These are phyloP conservation scores for Verticillium isaacii DNA, from an alignment of 2,329 filamentous ascomycete species.

Conservation along the genomic window DNA sequence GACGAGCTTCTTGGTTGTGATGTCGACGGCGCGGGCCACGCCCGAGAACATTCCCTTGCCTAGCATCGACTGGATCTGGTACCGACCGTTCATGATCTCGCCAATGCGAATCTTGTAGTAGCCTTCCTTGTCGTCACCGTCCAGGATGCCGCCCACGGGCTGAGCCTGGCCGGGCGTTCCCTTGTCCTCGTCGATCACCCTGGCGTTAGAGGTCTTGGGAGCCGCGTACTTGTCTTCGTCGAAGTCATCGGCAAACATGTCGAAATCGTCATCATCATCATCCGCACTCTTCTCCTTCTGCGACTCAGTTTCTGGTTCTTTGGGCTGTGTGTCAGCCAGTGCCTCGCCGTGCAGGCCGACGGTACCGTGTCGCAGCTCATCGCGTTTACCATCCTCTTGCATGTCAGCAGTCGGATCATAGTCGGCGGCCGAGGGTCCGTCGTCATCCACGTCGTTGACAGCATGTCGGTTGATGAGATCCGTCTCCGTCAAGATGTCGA, in stretches of 20 bases:
- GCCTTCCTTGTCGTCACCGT: conserved; percentile 90
- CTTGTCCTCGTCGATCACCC: conserved; percentile 39
- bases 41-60: conserved; percentile 96
- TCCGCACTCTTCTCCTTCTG: conserved; percentile 37
- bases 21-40: conserved; percentile 83
- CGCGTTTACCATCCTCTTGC: conserved; percentile 73
- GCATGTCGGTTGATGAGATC: conserved; percentile 60
- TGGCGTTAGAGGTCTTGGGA: conserved; percentile 35
- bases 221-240: conserved; percentile 61
- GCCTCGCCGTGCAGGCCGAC: conserved; percentile 44
- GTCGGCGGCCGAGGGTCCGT: conserved; percentile 86
- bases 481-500: conserved; percentile 62
- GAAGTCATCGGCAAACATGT: conserved; percentile 88
- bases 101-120: conserved; percentile 95
- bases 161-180: conserved; percentile 38
- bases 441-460: conserved; percentile 42
- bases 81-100: conserved; percentile 83
- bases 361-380: conserved; percentile 59
- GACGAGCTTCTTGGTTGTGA: conserved; percentile 69
- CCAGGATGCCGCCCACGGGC: conserved; percentile 69
- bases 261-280: conserved; percentile 66
- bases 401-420: conserved; percentile 88
- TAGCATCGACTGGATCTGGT: conserved; percentile 81
- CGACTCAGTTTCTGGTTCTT: conserved; percentile 24
- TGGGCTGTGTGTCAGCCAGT: conserved; percentile 15